Evolutionary conservation across 2,329 filamentous ascomycete species (phyloP).

Genomic region (Chrysoporthe deuterocubensis): DNA sequence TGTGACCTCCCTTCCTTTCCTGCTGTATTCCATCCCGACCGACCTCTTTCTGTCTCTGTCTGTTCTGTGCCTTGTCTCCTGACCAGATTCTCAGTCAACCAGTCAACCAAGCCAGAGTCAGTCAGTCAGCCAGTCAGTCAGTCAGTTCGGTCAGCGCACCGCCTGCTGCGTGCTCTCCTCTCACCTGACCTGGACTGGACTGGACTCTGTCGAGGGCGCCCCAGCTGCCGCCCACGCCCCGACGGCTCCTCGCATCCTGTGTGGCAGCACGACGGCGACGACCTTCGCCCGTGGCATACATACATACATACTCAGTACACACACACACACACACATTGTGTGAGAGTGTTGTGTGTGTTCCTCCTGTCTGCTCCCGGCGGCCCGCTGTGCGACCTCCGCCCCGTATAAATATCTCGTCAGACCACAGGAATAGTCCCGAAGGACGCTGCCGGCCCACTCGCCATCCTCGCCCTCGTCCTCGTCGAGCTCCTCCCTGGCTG

Average conservation of each 20-base stretch:
- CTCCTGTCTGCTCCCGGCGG: background rate
- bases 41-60: background rate
- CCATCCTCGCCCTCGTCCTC: background rate
- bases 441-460: background rate
- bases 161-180: background rate
- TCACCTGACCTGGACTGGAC: background rate
- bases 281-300: no score
- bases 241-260: background rate
- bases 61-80: background rate
- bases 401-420: conserved; percentile 6
- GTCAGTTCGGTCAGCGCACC: background rate
- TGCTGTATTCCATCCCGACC: no score
- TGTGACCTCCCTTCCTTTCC: background rate
- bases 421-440: conserved; percentile 5
- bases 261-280: background rate
- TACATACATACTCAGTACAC: no score
- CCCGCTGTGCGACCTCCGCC: background rate
- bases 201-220: no score
- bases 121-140: background rate
- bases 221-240: no score
- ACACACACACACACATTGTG: no score
- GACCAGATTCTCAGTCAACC: background rate
- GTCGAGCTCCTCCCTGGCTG: no score
- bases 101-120: no score
- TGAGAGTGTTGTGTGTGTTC: background rate